These are phyloP conservation scores for Ceratocystis variospora DNA, from an alignment of 2,329 filamentous ascomycete genomes.

Conservation along the genomic window DNA sequence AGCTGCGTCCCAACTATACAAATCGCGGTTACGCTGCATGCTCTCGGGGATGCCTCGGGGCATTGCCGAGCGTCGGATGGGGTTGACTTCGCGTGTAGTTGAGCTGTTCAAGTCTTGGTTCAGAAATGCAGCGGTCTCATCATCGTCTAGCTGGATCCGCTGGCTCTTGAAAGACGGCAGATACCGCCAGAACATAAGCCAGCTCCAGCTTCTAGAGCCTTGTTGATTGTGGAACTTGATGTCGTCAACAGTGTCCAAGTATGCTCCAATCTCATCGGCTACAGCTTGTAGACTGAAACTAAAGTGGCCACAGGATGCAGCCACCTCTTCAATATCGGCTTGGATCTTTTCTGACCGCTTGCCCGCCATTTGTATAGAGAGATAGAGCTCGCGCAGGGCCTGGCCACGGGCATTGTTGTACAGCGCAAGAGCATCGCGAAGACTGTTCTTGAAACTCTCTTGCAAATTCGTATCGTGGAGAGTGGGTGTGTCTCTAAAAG, in stretches of 20 bases:
- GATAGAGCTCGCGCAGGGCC: slow-evolving; percentile 68
- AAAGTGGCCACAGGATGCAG: slow-evolving; percentile 94
- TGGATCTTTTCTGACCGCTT: slow-evolving; percentile 59
- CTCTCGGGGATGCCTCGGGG: slow-evolving; percentile 43
- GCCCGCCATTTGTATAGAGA: slow-evolving; percentile 57
- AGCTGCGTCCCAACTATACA: slow-evolving; percentile 43
- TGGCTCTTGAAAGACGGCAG: slow-evolving; percentile 20
- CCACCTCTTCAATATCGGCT: slow-evolving; percentile 92
- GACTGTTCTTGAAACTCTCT: slow-evolving; percentile 63
- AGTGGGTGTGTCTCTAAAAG: slow-evolving; percentile 56
- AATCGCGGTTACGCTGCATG: slow-evolving; percentile 40
- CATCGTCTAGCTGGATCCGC: slow-evolving; percentile 14
- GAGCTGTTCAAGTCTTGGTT: slow-evolving; percentile 9
- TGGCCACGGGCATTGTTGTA: slow-evolving; percentile 64
- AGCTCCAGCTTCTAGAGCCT: slow-evolving; percentile 63
- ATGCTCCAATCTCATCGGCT: slow-evolving; percentile 73
- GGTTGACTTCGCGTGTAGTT: slow-evolving; percentile 15
- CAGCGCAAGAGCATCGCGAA: slow-evolving; percentile 64
- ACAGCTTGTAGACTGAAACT: slow-evolving; percentile 84
- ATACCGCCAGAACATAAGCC: slow-evolving; percentile 63
- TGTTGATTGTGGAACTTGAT: slow-evolving; percentile 29
- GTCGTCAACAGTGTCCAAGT: slow-evolving; percentile 73
- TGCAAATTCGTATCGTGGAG: slow-evolving; percentile 60
- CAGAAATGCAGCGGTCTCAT: slow-evolving; percentile 14
- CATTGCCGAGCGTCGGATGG: slow-evolving; percentile 27